phyloP scores from a whole-genome alignment of 2,329 filamentous ascomycete species.

The Xylaria sp. region DNA sequence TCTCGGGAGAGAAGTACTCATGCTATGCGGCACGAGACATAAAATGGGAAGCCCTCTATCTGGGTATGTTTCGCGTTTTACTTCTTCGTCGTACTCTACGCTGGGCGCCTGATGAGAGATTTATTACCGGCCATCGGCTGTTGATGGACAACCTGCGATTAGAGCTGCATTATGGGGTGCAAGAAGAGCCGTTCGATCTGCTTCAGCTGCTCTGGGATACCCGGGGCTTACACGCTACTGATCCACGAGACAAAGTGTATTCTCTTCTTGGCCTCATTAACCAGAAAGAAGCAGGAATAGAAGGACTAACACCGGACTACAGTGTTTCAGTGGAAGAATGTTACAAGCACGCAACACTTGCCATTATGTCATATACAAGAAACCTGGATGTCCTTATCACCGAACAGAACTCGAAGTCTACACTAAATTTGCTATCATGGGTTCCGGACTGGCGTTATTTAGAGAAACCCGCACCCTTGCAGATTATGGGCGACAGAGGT shows the following conservation, averaged over 20 bases:
- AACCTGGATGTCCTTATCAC: conserved; percentile 6
- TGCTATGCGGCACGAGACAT: not conserved
- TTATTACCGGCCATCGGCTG: no score
- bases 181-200: not conserved
- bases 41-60: not conserved
- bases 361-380: conserved; percentile 2
- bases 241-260: conserved; percentile 14
- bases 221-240: not conserved
- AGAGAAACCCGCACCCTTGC: not conserved
- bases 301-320: not conserved
- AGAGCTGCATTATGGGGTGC: not conserved
- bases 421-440: not conserved
- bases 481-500: not conserved
- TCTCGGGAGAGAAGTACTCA: not conserved
- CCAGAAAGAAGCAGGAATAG: not conserved
- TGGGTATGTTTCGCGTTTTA: no score
- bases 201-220: not conserved
- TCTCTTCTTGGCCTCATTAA: conserved; percentile 5
- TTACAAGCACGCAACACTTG: conserved; percentile 1
- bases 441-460: conserved; percentile 1
- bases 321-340: conserved; percentile 8
- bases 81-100: no score
- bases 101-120: no score
- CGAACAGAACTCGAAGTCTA: not conserved
- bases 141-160: not conserved